Evolutionary conservation across 179 eudicot species (phyloP), one percentile per base, ranked within the genome.

Genomic region (Nepenthes alata): DNA sequence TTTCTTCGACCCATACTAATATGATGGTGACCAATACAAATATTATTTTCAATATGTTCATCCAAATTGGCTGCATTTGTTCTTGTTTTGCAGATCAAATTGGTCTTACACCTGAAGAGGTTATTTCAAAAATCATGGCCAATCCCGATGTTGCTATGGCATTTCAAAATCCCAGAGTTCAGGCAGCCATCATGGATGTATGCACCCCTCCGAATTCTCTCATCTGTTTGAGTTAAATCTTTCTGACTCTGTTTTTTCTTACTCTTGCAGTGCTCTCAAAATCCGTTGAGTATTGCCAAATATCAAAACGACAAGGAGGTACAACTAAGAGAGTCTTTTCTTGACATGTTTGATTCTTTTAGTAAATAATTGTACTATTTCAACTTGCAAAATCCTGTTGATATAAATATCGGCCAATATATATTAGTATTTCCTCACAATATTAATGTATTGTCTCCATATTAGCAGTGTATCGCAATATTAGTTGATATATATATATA

Each of bases 271-370:
- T 85, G 87, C 60, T 91, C 98, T 1, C 89, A 84, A 71, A 89
- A 89, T 65, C 95, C 98, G 11, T 41, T 81, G 80, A 91, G 89
- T 62, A 86, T 91, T 36, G 70, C 85, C 57, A 89, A 91, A 61
- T 91, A 91, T 70, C 96, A 91, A 79, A 84, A 89, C 45, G 98
- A 91, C 70, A 78, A 81, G 74, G 98, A 91, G 98, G 98, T 91
- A 81, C 11, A 37, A 13, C 41, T 51, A 6, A 5, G 6, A 9
- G 37, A 35, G 3, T 37, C 6, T 34, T 13, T n/a, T 58, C 35
- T 25, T 39, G 14, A 58, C 35, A 38, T 4, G 3, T 41, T 7
- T 41, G 45, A 4, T 1, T 41, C 45, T 41, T 41, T 41, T 41
- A 7, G 8, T 41, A 41, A 41, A 41, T 4, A 41, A 25, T 25